These are phyloP conservation scores for Escovopsis sp. DNA, from an alignment of 2,329 filamentous ascomycete genomes.

Conservation along the genomic window DNA sequence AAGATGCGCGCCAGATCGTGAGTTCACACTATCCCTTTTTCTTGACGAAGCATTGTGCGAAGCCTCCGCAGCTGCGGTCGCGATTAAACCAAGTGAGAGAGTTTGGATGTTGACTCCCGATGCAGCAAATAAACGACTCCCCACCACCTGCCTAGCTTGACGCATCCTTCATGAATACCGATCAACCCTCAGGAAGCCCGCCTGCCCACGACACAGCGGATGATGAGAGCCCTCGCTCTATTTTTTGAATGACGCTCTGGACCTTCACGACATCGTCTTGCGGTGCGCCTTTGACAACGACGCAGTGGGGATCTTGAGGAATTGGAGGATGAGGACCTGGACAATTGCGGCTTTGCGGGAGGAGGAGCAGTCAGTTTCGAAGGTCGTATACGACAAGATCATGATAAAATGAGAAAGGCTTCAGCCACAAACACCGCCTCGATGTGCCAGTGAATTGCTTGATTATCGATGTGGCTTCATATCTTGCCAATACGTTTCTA, in stretches of 20 bases:
- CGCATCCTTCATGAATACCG: conserved; percentile 26
- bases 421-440: no score
- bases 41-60: no score
- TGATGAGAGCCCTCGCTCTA: not conserved
- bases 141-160: conserved; percentile 38
- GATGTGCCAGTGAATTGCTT: no score
- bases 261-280: conserved; percentile 1
- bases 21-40: conserved; percentile 24
- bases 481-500: no score
- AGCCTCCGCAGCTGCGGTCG: no score
- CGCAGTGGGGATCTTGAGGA: conserved; percentile 11
- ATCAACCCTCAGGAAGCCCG: conserved; percentile 15
- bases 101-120: conserved; percentile 18
- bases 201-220: conserved; percentile 9
- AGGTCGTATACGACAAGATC: conserved; percentile 5
- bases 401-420: no score
- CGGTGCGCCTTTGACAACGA: conserved; percentile 4
- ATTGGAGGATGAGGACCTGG: conserved; percentile 17
- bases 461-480: no score
- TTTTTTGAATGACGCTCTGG: conserved; percentile 1
- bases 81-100: no score
- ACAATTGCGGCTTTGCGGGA: conserved; percentile 17
- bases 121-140: conserved; percentile 53
- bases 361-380: conserved; percentile 1
- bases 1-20: conserved; percentile 98